These are phyloP conservation scores for Pseudodiploospora longispora DNA, from an alignment of 2,329 filamentous ascomycete genomes.

Conservation along the genomic window DNA sequence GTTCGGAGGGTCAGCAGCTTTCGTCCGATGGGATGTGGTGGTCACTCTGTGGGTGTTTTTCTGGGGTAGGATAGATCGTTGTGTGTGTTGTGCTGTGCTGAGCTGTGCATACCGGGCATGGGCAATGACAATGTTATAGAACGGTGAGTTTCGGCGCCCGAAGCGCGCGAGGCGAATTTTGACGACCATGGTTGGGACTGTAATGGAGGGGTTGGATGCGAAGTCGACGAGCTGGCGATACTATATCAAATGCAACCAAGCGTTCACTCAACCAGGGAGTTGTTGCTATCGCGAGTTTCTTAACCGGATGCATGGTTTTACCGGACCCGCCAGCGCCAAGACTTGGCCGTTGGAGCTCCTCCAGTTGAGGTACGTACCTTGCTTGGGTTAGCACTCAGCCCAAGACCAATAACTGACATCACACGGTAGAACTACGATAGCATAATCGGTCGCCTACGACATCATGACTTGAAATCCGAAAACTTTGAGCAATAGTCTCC, in stretches of 20 bases:
- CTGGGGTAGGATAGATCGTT: too few species aligned
- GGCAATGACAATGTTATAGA: constrained; percentile 96
- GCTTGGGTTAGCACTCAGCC: too few species aligned
- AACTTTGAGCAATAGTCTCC: too few species aligned
- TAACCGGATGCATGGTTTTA: constrained; percentile 26
- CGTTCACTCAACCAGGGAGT: too few species aligned
- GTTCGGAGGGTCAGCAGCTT: background rate
- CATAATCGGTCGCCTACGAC: background rate
- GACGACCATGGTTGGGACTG: constrained; percentile 62
- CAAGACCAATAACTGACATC: constrained; percentile 3
- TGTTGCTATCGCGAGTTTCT: constrained; percentile 11
- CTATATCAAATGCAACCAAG: background rate
- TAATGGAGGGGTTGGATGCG: constrained; percentile 15
- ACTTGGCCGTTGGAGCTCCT: background rate
- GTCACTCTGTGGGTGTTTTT: too few species aligned
- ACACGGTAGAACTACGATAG: constrained; percentile 1
- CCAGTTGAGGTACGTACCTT: background rate
- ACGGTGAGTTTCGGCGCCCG: constrained; percentile 76
- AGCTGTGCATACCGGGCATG: constrained; percentile 62
- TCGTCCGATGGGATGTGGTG: background rate
- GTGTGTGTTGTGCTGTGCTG: background rate
- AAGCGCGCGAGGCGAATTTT: constrained; percentile 92
- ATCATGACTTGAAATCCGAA: constrained; percentile 2
- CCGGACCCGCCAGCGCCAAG: constrained; percentile 24
- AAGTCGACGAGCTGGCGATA: constrained; percentile 5